These are phyloP conservation scores for Colletotrichum lupini DNA, from an alignment of 2,329 filamentous ascomycete species.

Conservation along the genomic window DNA sequence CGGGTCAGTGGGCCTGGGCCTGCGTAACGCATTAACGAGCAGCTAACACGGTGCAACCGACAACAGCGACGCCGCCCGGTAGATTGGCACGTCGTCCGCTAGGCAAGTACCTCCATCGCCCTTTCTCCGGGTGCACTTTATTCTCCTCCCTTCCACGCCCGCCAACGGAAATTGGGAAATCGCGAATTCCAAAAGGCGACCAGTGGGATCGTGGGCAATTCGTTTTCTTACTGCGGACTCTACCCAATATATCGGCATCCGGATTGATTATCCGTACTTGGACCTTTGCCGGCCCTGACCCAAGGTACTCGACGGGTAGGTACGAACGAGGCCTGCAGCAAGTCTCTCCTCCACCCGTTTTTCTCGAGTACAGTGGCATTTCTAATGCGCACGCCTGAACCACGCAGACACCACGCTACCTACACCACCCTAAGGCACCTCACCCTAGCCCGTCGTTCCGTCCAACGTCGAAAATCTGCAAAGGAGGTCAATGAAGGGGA, in stretches of 20 bases:
- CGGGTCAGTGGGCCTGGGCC: constrained; percentile 6
- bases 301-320: constrained; percentile 21
- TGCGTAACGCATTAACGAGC: constrained; percentile 26
- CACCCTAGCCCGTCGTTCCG: constrained; percentile 18
- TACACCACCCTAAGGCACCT: constrained; percentile 14
- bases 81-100: constrained; percentile 14
- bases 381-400: constrained; percentile 34
- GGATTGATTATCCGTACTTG: neutral
- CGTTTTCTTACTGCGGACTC: neutral
- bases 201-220: constrained; percentile 4
- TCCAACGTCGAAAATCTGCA: constrained; percentile 19
- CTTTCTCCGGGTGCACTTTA: constrained; percentile 8
- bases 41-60: constrained; percentile 11
- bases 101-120: constrained; percentile 15
- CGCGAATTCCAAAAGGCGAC: constrained; percentile 12
- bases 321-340: constrained; percentile 31
- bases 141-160: constrained; percentile 32
- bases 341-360: constrained; percentile 30
- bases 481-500: constrained; percentile 26
- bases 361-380: constrained; percentile 36
- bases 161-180: neutral
- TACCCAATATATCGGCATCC: constrained; percentile 3
- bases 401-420: constrained; percentile 9
- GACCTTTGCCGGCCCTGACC: neutral
- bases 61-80: constrained; percentile 4